Evolutionary conservation across 257 asterid genomes (phyloP), one percentile per base, ranked within the genome.

Genomic region (Verbena officinalis): DNA sequence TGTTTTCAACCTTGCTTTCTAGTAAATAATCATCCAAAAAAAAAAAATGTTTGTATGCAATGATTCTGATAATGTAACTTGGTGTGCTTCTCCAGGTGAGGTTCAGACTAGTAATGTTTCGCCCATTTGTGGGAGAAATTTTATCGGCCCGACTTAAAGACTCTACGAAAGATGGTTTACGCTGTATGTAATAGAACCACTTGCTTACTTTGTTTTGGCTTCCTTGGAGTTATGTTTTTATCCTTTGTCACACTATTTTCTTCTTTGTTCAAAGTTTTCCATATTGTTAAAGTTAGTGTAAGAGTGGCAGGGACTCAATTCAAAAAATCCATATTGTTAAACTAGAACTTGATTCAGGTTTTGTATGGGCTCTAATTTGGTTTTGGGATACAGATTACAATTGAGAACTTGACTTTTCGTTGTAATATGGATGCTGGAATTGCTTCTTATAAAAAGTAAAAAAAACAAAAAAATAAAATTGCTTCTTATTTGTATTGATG

Each of bases 111-210:
- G 79, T 90, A 36, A 79, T 90, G 81, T 93, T 93, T 78, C 89
- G 96, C 60, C 96, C 96, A 27, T 93, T 73, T 73, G 87, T 72
- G 52, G 99, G 99, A 65, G 95, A 93, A 74, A 81, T 93, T 64
- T 85, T 93, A 70, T 72, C 81, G 6, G 96, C 89, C 40, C 85
- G 73, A 30, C 86, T 93, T 9, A 82, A 71, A 73, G 95, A 86
- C 67, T 93, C 97, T 13, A 80, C 83, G 2, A 61, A 56, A 7
- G 69, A 76, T 23, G 99, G 99, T 59, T 73, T 93, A 48, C 90
- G 81, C 54, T 83, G 99, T 93, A 89, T 36, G 90, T 11, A 7
- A 22, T 48, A 51, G 43, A 52, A 63, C 60, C 64, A 8, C 68
- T 38, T 23, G 9, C 17, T 52, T 40, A 4, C 39, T 52, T 59